Conservation (phyloP, 2,329 filamentous ascomycete genomes). For the Penicillium palitans region DNA sequence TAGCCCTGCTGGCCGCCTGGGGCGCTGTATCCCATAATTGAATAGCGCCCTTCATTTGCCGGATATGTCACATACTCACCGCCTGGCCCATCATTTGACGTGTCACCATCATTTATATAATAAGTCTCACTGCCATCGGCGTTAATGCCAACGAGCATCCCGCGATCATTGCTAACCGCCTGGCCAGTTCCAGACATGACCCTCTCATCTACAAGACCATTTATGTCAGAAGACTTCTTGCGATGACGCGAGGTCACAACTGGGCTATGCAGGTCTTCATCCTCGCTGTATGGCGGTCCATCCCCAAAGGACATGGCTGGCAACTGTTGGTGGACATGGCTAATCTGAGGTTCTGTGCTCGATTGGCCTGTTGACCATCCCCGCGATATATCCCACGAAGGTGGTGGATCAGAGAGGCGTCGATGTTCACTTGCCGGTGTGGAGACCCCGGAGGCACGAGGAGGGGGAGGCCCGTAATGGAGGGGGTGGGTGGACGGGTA, state of each 20-base stretch:
- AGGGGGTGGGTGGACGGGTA: constrained; percentile 80
- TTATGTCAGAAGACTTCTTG: constrained; percentile 64
- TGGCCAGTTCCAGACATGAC: constrained; percentile 11
- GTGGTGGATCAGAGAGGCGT: constrained; percentile 75
- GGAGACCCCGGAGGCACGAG: constrained; percentile 71
- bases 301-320: constrained; percentile 82
- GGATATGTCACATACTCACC: constrained; percentile 81
- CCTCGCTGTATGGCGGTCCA: constrained; percentile 90
- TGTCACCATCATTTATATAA: constrained; percentile 68
- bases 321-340: constrained; percentile 63
- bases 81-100: constrained; percentile 65
- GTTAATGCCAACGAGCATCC: constrained; percentile 66
- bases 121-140: constrained; percentile 73
- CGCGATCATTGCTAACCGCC: constrained; percentile 59
- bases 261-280: constrained; percentile 90
- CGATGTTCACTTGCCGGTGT: constrained; percentile 80
- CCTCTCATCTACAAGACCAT: constrained; percentile 41
- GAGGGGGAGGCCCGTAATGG: constrained; percentile 88
- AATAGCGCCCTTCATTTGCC: constrained; percentile 61
- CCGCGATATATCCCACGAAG: constrained; percentile 70
- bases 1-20: constrained; percentile 45
- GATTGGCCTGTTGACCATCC: constrained; percentile 56
- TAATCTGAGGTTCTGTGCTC: constrained; percentile 52
- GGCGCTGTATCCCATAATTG: constrained; percentile 42
- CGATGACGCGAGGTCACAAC: constrained; percentile 80